Percentiles rank a stretch among this genome's conserved stretches.
Evolutionary conservation across 495 filamentous ascomycete genomes (phyloP).

Genomic region (Xylaria cubensis): DNA sequence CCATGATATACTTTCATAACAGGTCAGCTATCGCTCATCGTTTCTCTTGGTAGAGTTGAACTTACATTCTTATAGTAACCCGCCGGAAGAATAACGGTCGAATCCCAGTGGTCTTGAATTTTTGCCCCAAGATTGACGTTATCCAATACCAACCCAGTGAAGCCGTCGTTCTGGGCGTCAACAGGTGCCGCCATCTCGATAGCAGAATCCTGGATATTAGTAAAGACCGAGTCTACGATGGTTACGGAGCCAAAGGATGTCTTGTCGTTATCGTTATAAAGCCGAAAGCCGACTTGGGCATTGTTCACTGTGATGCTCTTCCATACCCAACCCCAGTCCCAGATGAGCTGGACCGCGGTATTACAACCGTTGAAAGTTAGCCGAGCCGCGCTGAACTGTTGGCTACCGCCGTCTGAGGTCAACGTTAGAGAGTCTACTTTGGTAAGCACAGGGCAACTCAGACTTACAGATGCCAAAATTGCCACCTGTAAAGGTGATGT

Average conservation of each 20-base stretch:
- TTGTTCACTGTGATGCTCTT: slow-evolving; percentile 67
- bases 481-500: slow-evolving; percentile 70
- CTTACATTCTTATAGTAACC: slow-evolving; percentile 20
- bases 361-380: slow-evolving; percentile 59
- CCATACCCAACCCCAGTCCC: slow-evolving; percentile 54
- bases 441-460: background rate
- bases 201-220: slow-evolving; percentile 38
- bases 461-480: slow-evolving; percentile 23
- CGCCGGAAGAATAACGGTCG: slow-evolving; percentile 9
- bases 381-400: slow-evolving; percentile 71
- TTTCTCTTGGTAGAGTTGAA: background rate
- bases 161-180: slow-evolving; percentile 29
- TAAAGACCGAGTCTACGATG: slow-evolving; percentile 64
- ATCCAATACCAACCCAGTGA: slow-evolving; percentile 63
- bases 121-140: slow-evolving; percentile 62
- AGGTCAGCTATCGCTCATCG: slow-evolving; percentile 9
- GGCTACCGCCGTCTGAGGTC: slow-evolving; percentile 60
- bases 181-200: slow-evolving; percentile 28
- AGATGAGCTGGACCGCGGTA: slow-evolving; percentile 63
- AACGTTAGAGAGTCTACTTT: slow-evolving; percentile 52
- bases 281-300: slow-evolving; percentile 64
- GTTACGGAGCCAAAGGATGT: slow-evolving; percentile 67
- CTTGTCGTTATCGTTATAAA: slow-evolving; percentile 53
- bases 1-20: background rate
- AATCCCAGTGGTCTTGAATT: slow-evolving; percentile 30